Percentiles rank a stretch among this genome's conserved stretches.
These are phyloP conservation scores for Phytopythium kandeliae DNA, from an alignment of 352 stramenopile species.

Conservation along the genomic window DNA sequence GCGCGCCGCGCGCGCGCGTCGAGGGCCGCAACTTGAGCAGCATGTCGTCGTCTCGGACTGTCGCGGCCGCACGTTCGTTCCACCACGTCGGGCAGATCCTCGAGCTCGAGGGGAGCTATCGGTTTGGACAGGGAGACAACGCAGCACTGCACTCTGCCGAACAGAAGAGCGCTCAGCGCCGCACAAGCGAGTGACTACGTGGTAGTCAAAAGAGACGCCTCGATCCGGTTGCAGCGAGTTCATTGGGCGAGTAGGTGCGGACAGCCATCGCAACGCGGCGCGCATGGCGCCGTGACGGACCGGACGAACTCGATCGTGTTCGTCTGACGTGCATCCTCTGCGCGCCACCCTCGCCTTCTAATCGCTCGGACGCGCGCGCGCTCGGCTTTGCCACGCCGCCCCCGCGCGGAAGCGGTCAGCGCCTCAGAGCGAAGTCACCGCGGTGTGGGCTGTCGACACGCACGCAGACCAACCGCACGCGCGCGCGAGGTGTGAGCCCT, in stretches of 20 bases:
- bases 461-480: neutral
- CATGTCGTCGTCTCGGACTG: neutral
- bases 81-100: neutral
- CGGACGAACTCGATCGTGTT: too few species aligned
- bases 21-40: constrained; percentile 4
- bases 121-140: neutral
- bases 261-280: too few species aligned
- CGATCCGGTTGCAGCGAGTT: too few species aligned
- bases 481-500: too few species aligned
- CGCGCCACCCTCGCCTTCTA: neutral
- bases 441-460: neutral
- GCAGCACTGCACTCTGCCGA: neutral
- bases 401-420: neutral
- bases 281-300: too few species aligned
- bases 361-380: neutral
- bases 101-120: neutral
- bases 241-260: too few species aligned
- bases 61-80: neutral
- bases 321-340: too few species aligned
- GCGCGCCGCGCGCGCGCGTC: neutral
- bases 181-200: too few species aligned
- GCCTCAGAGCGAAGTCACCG: constrained; percentile 1
- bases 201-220: too few species aligned
- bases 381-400: neutral
- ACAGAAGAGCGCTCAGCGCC: neutral